Evolutionary conservation across 2,329 filamentous ascomycete species (phyloP).

Genomic region (Alternaria longipes): DNA sequence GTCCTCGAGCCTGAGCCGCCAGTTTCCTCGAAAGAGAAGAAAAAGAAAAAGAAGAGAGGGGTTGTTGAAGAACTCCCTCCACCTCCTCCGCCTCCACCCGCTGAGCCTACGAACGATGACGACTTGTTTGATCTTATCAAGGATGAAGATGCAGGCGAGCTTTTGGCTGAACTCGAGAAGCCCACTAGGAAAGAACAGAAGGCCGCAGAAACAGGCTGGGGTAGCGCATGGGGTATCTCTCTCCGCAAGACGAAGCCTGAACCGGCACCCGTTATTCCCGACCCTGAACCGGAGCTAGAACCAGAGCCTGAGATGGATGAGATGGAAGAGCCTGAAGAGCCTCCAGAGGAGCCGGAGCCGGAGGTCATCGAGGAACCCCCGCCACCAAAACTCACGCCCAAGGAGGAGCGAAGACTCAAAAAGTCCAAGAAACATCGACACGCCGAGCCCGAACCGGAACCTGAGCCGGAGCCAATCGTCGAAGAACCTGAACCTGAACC

Average conservation of each 20-base stretch:
- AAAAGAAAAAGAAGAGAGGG: conserved; percentile 48
- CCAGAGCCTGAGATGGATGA: conserved; percentile 17
- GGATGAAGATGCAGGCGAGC: conserved; percentile 43
- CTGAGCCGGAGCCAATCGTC: conserved; percentile 41
- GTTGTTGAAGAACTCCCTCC: conserved; percentile 26
- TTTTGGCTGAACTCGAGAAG: conserved; percentile 50
- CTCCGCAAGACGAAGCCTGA: conserved; percentile 57
- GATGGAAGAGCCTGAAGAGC: conserved; percentile 23
- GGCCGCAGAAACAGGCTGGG: conserved; percentile 37
- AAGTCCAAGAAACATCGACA: conserved; percentile 22
- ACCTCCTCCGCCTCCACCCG: conserved; percentile 21
- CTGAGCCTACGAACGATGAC: conserved; percentile 35
- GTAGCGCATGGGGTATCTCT: conserved; percentile 57
- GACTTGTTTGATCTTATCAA: conserved; percentile 48
- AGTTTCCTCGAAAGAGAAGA: conserved; percentile 43
- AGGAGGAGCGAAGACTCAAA: conserved; percentile 14
- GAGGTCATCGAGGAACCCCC: conserved; percentile 29
- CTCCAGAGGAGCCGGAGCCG: conserved; percentile 37
- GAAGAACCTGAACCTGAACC: conserved; percentile 23
- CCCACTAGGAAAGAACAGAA: conserved; percentile 41
- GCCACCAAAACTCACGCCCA: conserved; percentile 17
- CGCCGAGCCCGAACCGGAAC: conserved; percentile 27
- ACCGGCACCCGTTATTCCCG: conserved; percentile 29
- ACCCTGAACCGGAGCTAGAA: conserved; percentile 19
- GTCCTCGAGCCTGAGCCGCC: conserved; percentile 27